These are phyloP conservation scores for Babesia bovis DNA, from an alignment of 169 alveolate species.

Conservation along the genomic window DNA sequence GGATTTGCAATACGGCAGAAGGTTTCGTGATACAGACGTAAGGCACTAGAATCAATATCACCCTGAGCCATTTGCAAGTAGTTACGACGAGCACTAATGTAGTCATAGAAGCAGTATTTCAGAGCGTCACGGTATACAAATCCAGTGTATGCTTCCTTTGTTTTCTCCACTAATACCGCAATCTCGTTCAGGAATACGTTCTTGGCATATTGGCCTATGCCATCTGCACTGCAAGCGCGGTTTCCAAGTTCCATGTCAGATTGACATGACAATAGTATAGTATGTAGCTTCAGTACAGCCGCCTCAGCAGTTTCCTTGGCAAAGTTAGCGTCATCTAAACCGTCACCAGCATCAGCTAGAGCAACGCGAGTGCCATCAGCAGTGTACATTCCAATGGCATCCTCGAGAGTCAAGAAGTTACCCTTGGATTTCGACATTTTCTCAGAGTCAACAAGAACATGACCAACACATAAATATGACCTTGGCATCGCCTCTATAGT, in stretches of 20 bases:
- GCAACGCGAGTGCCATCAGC: conserved; percentile 98
- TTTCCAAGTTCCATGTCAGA: conserved; percentile 61
- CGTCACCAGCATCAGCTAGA: conserved; percentile 98
- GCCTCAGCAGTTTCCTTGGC: conserved; percentile 84
- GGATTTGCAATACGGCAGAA: conserved; percentile 83
- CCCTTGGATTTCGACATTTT: conserved; percentile 97
- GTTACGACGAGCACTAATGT: conserved; percentile 74
- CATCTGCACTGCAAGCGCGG: conserved; percentile 44
- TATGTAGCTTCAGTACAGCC: conserved; percentile 80
- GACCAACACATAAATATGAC: conserved; percentile 96
- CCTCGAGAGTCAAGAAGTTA: conserved; percentile 93
- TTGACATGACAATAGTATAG: conserved; percentile 70
- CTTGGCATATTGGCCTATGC: conserved; percentile 67
- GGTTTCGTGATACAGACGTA: conserved; percentile 69
- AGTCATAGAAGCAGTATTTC: conserved; percentile 83
- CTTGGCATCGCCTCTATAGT: conserved; percentile 83
- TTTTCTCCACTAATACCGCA: conserved; percentile 71
- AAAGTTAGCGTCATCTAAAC: conserved; percentile 95
- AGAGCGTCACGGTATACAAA: conserved; percentile 86
- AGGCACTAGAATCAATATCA: conserved; percentile 39
- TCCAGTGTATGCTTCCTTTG: conserved; percentile 78
- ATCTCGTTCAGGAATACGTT: conserved; percentile 82
- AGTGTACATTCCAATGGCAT: conserved; percentile 89
- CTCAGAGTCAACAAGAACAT: conserved; percentile 92
- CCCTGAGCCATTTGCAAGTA: conserved; percentile 71